A percentile compares a stretch with the other conserved stretches of the same genome.
Conservation (phyloP, 352 stramenopile genomes). For the Peronosclerospora sorghi region DNA sequence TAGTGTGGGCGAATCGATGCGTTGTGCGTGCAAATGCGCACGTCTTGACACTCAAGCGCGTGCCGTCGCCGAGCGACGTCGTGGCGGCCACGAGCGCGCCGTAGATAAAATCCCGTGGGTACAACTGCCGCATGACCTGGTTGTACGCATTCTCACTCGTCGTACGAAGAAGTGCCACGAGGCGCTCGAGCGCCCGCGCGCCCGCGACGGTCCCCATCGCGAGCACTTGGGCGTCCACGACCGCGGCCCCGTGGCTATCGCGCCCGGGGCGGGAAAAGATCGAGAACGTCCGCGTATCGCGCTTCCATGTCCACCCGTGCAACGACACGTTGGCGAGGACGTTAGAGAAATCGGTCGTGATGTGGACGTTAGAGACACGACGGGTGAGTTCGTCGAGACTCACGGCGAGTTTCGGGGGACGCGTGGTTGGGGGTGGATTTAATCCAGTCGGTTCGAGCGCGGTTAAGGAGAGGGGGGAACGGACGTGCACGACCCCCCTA, state of each 20-base stretch:
- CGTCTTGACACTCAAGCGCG: constrained; percentile 23
- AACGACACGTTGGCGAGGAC: constrained; percentile 18
- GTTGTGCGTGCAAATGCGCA: constrained; percentile 22
- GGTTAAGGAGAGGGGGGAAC: constrained; percentile 12
- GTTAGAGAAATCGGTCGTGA: constrained; percentile 20
- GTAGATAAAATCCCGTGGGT: constrained; percentile 37
- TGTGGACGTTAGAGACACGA: constrained; percentile 9
- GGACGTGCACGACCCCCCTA: too few relatives aligned
- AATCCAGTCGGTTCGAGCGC: constrained; percentile 20
- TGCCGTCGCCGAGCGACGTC: constrained; percentile 1
- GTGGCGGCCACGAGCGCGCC: constrained; percentile 27
- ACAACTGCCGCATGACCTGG: constrained; percentile 25
- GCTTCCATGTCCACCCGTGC: constrained; percentile 26
- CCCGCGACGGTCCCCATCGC: constrained; percentile 22
- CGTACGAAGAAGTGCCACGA: constrained; percentile 14
- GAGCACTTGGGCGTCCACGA: constrained; percentile 13
- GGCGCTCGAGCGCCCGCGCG: constrained; percentile 10
- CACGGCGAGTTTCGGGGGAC: constrained; percentile 11
- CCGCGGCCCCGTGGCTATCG: constrained; percentile 5
- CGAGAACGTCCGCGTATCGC: constrained; percentile 20
- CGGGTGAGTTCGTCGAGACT: constrained; percentile 24
- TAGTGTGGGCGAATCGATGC: constrained; percentile 18
- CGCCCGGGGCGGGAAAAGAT: constrained; percentile 14
- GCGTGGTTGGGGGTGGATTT: neutral
- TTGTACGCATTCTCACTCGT: constrained; percentile 28